These are phyloP conservation scores for Pichia ethanolica DNA, from an alignment of 805 yeast genomes.

Conservation along the genomic window DNA sequence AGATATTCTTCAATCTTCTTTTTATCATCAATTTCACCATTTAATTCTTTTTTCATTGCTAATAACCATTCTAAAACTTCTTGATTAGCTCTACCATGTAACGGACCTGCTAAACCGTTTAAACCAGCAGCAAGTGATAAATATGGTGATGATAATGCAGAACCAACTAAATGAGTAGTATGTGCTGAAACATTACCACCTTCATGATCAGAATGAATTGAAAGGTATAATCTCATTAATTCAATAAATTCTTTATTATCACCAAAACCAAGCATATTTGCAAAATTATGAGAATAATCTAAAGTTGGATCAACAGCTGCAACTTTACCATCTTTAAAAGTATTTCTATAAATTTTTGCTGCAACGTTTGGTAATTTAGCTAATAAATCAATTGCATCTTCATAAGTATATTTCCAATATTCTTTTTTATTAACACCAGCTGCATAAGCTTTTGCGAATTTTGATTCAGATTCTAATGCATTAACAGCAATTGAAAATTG, in stretches of 20 bases:
- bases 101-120: constrained; percentile 82
- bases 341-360: constrained; percentile 76
- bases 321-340: constrained; percentile 73
- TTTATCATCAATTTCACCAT: constrained; percentile 57
- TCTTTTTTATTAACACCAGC: constrained; percentile 75
- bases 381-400: constrained; percentile 70
- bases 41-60: constrained; percentile 56
- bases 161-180: constrained; percentile 80
- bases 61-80: constrained; percentile 79
- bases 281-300: constrained; percentile 61
- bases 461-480: constrained; percentile 76
- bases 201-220: constrained; percentile 84
- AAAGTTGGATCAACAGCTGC: constrained; percentile 40
- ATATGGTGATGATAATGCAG: constrained; percentile 74
- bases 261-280: constrained; percentile 54
- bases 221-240: constrained; percentile 71
- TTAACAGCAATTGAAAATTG: constrained; percentile 79
- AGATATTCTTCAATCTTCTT: constrained; percentile 67
- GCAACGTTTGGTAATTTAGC: constrained; percentile 81
- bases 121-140: constrained; percentile 74
- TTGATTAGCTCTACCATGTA: constrained; percentile 84
- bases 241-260: constrained; percentile 64
- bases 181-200: constrained; percentile 88
- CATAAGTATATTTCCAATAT: constrained; percentile 79
- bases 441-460: constrained; percentile 79